phyloP scores from a whole-genome alignment of 495 filamentous ascomycete species.

The Xylaria scruposa region DNA sequence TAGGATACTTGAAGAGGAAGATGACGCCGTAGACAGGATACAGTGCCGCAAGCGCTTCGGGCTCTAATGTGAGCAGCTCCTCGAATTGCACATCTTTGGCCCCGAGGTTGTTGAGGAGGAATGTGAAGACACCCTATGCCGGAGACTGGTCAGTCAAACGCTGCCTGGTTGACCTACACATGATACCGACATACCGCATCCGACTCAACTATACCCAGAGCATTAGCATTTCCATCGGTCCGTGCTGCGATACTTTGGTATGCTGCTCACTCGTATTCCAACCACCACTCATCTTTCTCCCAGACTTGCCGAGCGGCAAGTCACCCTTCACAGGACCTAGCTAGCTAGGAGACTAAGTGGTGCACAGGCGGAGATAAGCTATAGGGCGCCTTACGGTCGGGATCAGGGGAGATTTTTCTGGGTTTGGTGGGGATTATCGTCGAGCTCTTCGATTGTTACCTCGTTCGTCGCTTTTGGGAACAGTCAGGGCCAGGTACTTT shows the following conservation, averaged over 20 bases:
- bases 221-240: slow-evolving; percentile 39
- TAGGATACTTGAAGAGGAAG: slow-evolving; percentile 98
- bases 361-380: background rate
- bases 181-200: slow-evolving; percentile 71
- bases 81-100: slow-evolving; percentile 95
- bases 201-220: slow-evolving; percentile 76
- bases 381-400: background rate
- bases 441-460: background rate
- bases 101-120: slow-evolving; percentile 88
- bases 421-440: background rate
- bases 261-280: slow-evolving; percentile 62
- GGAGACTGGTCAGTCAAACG: slow-evolving; percentile 24
- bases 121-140: slow-evolving; percentile 92
- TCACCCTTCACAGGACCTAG: slow-evolving; percentile 22
- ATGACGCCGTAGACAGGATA: slow-evolving; percentile 95
- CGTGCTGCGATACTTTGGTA: slow-evolving; percentile 20
- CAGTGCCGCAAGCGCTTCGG: slow-evolving; percentile 75
- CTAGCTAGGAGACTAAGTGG: slow-evolving; percentile 2
- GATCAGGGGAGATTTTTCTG: background rate
- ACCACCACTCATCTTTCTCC: slow-evolving; percentile 60
- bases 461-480: background rate
- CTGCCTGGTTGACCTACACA: background rate
- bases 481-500: background rate
- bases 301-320: slow-evolving; percentile 32
- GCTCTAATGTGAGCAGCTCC: slow-evolving; percentile 89